A percentile compares a stretch with the other conserved stretches of the same genome.
Conservation (phyloP, 352 stramenopile genomes). For the Aphanomyces euteiches region DNA sequence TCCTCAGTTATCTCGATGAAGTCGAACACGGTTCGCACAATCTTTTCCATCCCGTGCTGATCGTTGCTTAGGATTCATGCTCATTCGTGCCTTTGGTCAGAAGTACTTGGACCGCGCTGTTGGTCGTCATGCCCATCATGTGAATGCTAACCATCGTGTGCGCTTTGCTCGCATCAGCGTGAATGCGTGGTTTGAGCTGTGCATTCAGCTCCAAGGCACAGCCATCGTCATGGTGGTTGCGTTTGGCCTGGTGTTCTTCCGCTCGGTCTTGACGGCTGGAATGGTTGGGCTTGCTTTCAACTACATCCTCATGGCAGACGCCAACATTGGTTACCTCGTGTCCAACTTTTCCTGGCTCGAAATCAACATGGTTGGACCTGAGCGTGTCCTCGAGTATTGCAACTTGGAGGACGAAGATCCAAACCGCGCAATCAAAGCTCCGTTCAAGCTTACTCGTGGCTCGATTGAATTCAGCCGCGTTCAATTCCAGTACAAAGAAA, state of each 20-base stretch:
- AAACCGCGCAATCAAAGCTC: neutral
- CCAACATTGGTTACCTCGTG: neutral
- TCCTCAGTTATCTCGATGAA: conserved; percentile 82
- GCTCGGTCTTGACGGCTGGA: conserved; percentile 52
- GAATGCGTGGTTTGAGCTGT: conserved; percentile 82
- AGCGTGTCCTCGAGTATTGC: conserved; percentile 48
- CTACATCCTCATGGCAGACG: conserved; percentile 75
- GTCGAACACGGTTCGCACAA: conserved; percentile 31
- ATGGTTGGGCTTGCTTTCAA: conserved; percentile 85
- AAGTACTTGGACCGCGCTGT: too few species aligned
- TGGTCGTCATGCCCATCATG: conserved; percentile 34
- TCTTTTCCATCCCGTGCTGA: neutral
- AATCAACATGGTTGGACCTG: conserved; percentile 42
- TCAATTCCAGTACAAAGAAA: neutral
- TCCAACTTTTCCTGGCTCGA: conserved; percentile 28
- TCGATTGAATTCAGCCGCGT: neutral
- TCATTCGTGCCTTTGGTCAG: neutral
- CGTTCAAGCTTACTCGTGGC: neutral
- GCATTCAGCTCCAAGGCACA: conserved; percentile 78
- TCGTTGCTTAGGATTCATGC: neutral
- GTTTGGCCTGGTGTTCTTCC: conserved; percentile 60
- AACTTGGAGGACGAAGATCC: conserved; percentile 25
- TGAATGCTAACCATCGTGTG: conserved; percentile 70
- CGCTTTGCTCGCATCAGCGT: conserved; percentile 51
- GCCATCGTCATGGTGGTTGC: conserved; percentile 74